A percentile compares a stretch with the other conserved stretches of the same genome.
Evolutionary conservation across 495 filamentous ascomycete species (phyloP).

Genomic region (Letharia lupina): DNA sequence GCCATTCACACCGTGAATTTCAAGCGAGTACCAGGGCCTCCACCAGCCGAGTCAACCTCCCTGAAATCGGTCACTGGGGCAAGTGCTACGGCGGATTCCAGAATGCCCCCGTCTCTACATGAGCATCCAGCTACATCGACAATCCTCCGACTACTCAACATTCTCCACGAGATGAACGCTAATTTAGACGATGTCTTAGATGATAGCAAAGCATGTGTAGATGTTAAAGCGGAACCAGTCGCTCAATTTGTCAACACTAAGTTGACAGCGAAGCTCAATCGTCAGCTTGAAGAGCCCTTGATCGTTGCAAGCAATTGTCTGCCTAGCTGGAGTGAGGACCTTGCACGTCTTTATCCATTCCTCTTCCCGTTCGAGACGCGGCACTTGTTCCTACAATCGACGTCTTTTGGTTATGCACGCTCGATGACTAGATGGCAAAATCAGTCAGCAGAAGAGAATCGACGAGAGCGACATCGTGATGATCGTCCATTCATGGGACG

Average conservation of each 20-base stretch:
- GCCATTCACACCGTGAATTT: conserved; percentile 87
- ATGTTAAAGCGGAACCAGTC: conserved; percentile 72
- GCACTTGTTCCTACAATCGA: conserved; percentile 94
- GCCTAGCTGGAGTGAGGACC: conserved; percentile 92
- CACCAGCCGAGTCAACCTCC: conserved; percentile 66
- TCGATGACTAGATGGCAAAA: conserved; percentile 98
- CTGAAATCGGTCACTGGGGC: conserved; percentile 47
- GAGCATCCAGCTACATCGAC: conserved; percentile 75
- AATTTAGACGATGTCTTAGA: conserved; percentile 94
- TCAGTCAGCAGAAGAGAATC: conserved; percentile 66
- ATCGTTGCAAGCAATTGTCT: conserved; percentile 97
- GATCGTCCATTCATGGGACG: conserved; percentile 89
- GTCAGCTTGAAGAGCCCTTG: conserved; percentile 94
- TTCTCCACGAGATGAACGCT: conserved; percentile 86
- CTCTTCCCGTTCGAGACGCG: conserved; percentile 98
- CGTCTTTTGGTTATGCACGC: conserved; percentile 93
- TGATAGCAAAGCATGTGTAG: conserved; percentile 65
- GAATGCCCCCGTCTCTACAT: conserved; percentile 73
- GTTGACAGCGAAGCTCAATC: conserved; percentile 95
- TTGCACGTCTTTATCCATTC: conserved; percentile 94
- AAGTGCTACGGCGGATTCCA: conserved; percentile 38
- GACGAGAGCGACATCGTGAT: conserved; percentile 75
- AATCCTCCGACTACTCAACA: conserved; percentile 81
- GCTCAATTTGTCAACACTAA: conserved; percentile 99
- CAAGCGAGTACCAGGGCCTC: conserved; percentile 77